phyloP scores from a whole-genome alignment of 1,284 basidiomycete genomes.

The Lignosus rhinocerotis region DNA sequence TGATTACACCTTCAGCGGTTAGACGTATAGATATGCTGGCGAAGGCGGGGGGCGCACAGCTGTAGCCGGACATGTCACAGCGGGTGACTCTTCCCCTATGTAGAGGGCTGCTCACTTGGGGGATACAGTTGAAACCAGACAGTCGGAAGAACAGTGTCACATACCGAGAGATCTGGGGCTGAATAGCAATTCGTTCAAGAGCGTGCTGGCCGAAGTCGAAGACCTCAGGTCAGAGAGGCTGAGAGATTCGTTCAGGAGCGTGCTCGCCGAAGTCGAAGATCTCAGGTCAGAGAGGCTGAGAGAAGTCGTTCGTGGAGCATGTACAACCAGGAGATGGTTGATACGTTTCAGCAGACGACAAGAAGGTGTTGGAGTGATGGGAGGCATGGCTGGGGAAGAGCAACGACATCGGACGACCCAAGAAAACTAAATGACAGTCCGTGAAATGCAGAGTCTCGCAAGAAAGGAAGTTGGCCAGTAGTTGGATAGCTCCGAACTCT shows the following conservation, averaged over 20 bases:
- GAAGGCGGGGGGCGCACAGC: not conserved
- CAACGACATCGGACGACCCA: not conserved
- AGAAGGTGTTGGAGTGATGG: constrained; percentile 4
- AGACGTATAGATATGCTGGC: not conserved
- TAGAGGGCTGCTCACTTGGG: not conserved
- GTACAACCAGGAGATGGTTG: constrained; percentile 3
- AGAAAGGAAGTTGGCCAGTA: constrained; percentile 2
- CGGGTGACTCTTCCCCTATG: not conserved
- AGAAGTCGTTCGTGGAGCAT: not conserved
- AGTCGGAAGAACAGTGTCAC: too few relatives aligned
- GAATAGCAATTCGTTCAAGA: not conserved
- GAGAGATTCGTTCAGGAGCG: constrained; percentile 1
- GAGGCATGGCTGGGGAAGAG: constrained; percentile 1
- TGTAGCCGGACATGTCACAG: constrained; percentile 6
- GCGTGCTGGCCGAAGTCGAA: not conserved
- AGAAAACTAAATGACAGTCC: constrained; percentile 4
- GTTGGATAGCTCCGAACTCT: constrained; percentile 5
- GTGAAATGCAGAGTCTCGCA: constrained; percentile 5
- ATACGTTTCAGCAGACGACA: constrained; percentile 4
- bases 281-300: constrained; percentile 8
- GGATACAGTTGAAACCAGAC: not conserved
- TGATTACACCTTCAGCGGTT: not conserved
- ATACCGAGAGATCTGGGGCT: not conserved
- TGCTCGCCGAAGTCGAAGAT: not conserved
- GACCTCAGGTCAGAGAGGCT: constrained; percentile 5